phyloP scores from a whole-genome alignment of 306 rosid species.

The Prunus persica region Prunus_persica_NCBIv2 NC_034012.1:3506001-3506500 shows the following conservation, averaged over 20 bases:
- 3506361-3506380: conserved; percentile 19
- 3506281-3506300: conserved; percentile 69
- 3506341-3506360: conserved; percentile 51
- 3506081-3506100: conserved; percentile 40
- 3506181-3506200: conserved; percentile 39
- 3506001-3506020: conserved; percentile 92
- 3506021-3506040: conserved; percentile 42
- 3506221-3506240: conserved; percentile 79
- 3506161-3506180: conserved; percentile 25
- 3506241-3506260: conserved; percentile 84
- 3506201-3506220: conserved; percentile 41
- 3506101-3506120: conserved; percentile 37
- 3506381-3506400: not conserved
- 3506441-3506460: conserved; percentile 1
- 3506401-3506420: conserved; percentile 10
- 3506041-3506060: conserved; percentile 36
- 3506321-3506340: conserved; percentile 59
- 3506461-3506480: not conserved
- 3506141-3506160: conserved; percentile 58
- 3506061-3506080: conserved; percentile 38
- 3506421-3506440: conserved; percentile 7
- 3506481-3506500: conserved; percentile 7
- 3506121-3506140: conserved; percentile 74
- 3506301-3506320: conserved; percentile 74
- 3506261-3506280: conserved; percentile 87